Percentiles rank a stretch among this genome's conserved stretches.
Evolutionary conservation across 1,139 yeast species (phyloP).

Genomic region (Entelexis sorbosivorans): DNA sequence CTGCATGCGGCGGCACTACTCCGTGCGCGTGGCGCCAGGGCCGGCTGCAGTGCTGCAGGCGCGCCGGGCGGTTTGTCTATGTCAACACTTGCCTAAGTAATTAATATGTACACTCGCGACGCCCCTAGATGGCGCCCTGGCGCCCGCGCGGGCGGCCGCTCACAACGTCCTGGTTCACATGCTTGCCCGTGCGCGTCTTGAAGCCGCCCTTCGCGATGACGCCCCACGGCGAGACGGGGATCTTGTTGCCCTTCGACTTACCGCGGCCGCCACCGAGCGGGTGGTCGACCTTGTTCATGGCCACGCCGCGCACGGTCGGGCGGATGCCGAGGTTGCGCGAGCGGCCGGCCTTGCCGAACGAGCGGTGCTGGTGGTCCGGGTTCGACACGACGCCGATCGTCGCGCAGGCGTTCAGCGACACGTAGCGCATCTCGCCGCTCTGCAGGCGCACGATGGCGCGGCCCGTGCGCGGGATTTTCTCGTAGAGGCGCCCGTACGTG

Average conservation of each 20-base stretch:
- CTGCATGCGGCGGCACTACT: too few relatives aligned
- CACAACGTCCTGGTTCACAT: conserved; percentile 70
- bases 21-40: too few relatives aligned
- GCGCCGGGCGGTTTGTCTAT: too few relatives aligned
- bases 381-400: conserved; percentile 94
- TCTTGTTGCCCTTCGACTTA: conserved; percentile 90
- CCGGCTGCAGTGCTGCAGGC: too few relatives aligned
- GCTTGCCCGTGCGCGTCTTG: conserved; percentile 87
- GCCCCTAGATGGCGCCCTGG: conserved; percentile 27
- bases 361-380: conserved; percentile 78
- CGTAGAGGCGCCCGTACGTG: conserved; percentile 76
- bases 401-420: conserved; percentile 78
- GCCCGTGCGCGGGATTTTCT: conserved; percentile 60
- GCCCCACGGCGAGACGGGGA: conserved; percentile 96
- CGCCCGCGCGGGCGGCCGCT: conserved; percentile 45
- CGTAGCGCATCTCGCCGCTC: conserved; percentile 89
- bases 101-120: too few relatives aligned
- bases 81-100: too few relatives aligned
- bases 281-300: conserved; percentile 95
- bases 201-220: conserved; percentile 78
- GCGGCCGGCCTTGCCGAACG: conserved; percentile 97
- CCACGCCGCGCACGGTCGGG: conserved; percentile 96
- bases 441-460: conserved; percentile 72
- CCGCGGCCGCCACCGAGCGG: conserved; percentile 99
- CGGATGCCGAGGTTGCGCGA: conserved; percentile 85